Conservation (phyloP, 805 yeast species). For the Metschnikowia kofuensis region DNA sequence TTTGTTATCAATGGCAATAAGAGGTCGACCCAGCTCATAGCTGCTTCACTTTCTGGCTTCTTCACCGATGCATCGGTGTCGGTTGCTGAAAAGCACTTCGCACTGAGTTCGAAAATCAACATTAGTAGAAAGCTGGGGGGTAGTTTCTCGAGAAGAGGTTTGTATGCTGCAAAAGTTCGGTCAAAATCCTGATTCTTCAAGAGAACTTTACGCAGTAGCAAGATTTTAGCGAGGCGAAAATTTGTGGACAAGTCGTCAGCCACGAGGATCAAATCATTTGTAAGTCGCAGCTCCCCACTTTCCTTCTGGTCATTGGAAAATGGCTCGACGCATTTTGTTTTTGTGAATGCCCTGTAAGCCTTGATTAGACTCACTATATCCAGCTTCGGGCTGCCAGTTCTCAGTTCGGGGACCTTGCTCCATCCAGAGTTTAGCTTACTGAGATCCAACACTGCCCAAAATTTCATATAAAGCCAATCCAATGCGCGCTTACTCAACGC, state of each 20-base stretch:
- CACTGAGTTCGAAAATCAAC: constrained; percentile 1
- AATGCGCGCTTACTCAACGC: constrained; percentile 59
- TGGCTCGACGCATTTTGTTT: not conserved
- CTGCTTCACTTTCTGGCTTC: not conserved
- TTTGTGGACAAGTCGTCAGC: not conserved
- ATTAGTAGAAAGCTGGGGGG: not conserved
- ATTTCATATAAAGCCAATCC: constrained; percentile 69
- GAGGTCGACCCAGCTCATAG: not conserved
- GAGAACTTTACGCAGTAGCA: constrained; percentile 4
- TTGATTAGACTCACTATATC: not conserved
- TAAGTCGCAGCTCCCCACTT: not conserved
- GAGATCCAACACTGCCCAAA: constrained; percentile 49
- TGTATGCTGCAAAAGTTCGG: not conserved
- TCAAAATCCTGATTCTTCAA: not conserved
- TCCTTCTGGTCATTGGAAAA: no score
- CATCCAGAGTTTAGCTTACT: not conserved
- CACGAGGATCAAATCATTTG: not conserved
- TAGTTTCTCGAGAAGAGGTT: constrained; percentile 1
- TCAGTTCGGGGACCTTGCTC: not conserved
- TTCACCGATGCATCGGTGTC: not conserved
- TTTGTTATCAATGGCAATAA: not conserved
- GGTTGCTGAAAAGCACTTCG: not conserved
- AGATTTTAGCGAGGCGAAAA: not conserved
- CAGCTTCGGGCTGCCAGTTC: not conserved
- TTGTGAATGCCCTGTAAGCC: not conserved